Base-by-base conservation (phyloP, 257 asterid species). In the Nicotiana sylvestris region DNA sequence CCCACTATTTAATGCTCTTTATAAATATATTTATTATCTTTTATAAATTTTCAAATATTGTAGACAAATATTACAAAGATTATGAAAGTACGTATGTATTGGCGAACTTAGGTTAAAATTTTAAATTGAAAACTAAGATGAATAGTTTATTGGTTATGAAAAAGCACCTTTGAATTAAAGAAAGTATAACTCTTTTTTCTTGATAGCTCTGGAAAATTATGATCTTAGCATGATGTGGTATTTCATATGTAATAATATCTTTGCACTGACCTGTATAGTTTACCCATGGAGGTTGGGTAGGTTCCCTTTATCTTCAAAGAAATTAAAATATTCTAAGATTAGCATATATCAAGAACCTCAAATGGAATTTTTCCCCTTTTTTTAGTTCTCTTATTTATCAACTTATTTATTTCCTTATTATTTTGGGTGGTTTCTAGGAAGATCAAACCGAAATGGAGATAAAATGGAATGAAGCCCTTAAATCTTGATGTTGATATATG, bases 401-500 rank as follows among this genome's bases (percentile, higher is more conserved):
- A 46, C 1, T 46, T 43, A n/a, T 39, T n/a, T 10, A 39, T 25
- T 43, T 70, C 18, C 6, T 72, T 29, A 72, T 25, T 25, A 72
- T 25, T 25, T 72, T 16, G 11, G 43, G 27, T 27, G 11, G 62
- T 13, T 74, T 74, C 80, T 27, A 49, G 80, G 80, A 74, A 7
- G 13, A 21, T 72, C 60, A 72, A 66, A 72, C 13, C 12, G 5
- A 72, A 27, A 25, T 13, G 37, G 7, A 72, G 78, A 70, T 70
- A 12, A 46, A 46, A 46, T 25, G 17, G 25, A 21, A 46, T 6
- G 27, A 13, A 76, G 66, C 15, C 51, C 53, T 84, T 77, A 67
- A 81, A 21, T 37, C 8, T 25, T 60, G 86, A 86, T 77, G 80
- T 61, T 80, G 89, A 82, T 76, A 25, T 76, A 78, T 66, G 25